Conservation (phyloP, 306 rosid genomes). For the Lathyrus aphaca region DNA sequence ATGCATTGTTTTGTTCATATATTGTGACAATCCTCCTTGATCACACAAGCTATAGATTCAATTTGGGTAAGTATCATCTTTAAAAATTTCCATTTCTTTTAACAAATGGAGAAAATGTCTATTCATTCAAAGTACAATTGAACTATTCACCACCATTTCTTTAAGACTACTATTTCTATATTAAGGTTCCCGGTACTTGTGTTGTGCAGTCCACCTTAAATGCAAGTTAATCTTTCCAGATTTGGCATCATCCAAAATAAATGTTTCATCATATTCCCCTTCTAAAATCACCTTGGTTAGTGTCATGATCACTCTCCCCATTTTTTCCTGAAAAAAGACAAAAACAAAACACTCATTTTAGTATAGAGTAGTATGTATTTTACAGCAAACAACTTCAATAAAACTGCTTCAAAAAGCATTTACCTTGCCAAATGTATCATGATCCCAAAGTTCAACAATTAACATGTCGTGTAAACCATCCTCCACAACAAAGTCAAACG, state of each 20-base stretch:
- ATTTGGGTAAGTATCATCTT: too few relatives aligned
- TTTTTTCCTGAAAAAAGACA: slow-evolving; percentile 57
- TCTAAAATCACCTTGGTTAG: slow-evolving; percentile 72
- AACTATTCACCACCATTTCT: neutral
- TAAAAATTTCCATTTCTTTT: neutral
- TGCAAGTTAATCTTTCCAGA: slow-evolving; percentile 65
- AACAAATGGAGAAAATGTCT: neutral
- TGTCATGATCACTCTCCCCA: slow-evolving; percentile 79
- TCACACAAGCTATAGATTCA: too few relatives aligned
- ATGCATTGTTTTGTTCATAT: too few relatives aligned
- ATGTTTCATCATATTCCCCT: slow-evolving; percentile 69
- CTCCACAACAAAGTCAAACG: slow-evolving; percentile 94
- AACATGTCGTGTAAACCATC: slow-evolving; percentile 89
- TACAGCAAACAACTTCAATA: neutral
- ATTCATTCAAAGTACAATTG: neutral
- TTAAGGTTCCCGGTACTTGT: slow-evolving; percentile 52
- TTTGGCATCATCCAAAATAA: slow-evolving; percentile 61
- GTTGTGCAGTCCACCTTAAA: slow-evolving; percentile 77
- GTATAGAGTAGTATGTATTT: too few relatives aligned
- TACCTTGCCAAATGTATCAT: slow-evolving; percentile 96
- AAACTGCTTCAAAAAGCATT: slow-evolving; percentile 20
- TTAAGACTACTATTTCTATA: neutral
- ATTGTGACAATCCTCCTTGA: too few relatives aligned
- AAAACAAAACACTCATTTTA: slow-evolving; percentile 3
- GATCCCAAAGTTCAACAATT: slow-evolving; percentile 84